Evolutionary conservation across 805 yeast species (phyloP).

Genomic region (Clavispora asparagi): DNA sequence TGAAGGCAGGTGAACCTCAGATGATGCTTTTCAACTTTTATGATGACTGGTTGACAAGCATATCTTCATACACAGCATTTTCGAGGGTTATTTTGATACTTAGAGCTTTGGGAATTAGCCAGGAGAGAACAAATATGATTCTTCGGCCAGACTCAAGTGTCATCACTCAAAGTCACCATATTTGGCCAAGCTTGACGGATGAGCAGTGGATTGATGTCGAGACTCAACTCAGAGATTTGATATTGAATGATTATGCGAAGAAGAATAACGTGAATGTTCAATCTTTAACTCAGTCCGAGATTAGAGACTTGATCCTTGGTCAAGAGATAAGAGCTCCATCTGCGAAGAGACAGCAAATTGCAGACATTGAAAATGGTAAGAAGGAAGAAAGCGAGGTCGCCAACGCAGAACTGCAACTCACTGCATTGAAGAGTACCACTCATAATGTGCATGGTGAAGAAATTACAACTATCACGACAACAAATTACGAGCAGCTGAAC

Average conservation of each 20-base stretch:
- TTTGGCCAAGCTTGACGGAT: slow-evolving; percentile 88
- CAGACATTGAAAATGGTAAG: slow-evolving; percentile 53
- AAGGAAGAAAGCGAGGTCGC: slow-evolving; percentile 28
- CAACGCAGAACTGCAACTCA: slow-evolving; percentile 46
- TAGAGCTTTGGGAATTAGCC: slow-evolving; percentile 74
- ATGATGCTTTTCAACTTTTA: slow-evolving; percentile 87
- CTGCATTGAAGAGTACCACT: slow-evolving; percentile 78
- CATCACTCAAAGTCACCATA: slow-evolving; percentile 67
- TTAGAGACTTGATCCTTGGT: slow-evolving; percentile 89
- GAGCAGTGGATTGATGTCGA: slow-evolving; percentile 94
- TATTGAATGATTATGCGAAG: slow-evolving; percentile 77
- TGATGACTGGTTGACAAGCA: slow-evolving; percentile 86
- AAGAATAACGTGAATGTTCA: slow-evolving; percentile 82
- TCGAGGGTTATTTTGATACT: slow-evolving; percentile 79
- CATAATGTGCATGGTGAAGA: slow-evolving; percentile 95
- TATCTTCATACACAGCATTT: slow-evolving; percentile 90
- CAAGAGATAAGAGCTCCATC: slow-evolving; percentile 92
- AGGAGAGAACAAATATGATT: slow-evolving; percentile 70
- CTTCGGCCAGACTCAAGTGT: slow-evolving; percentile 71
- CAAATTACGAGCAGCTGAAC: slow-evolving; percentile 77
- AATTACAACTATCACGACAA: slow-evolving; percentile 88
- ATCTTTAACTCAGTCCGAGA: slow-evolving; percentile 86
- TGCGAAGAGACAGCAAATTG: slow-evolving; percentile 75
- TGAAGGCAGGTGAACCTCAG: slow-evolving; percentile 87
- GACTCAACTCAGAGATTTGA: slow-evolving; percentile 79